Evolutionary conservation across 176 grass and related monocot genomes (phyloP).

Genomic region (Otatea glauca): DNA sequence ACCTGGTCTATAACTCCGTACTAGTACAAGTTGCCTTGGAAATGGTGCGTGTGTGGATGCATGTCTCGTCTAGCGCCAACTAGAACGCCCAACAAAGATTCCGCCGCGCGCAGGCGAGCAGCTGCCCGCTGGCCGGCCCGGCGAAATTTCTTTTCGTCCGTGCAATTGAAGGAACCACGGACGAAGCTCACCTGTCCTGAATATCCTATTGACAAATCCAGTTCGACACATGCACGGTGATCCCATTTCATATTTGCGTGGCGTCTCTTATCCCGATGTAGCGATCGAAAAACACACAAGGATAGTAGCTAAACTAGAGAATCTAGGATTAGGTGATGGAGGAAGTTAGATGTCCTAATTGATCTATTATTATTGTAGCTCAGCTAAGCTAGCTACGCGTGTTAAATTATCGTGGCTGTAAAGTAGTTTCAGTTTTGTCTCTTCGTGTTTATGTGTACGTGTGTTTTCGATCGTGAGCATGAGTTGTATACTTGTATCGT

Average conservation of each 20-base stretch:
- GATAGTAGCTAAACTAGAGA: neutral
- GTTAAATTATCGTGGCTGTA: slow-evolving; percentile 9
- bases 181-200: slow-evolving; percentile 17
- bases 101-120: slow-evolving; percentile 12
- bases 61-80: slow-evolving; percentile 24
- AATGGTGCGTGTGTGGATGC: slow-evolving; percentile 29
- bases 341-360: neutral
- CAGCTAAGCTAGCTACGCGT: slow-evolving; percentile 35
- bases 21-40: neutral
- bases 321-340: neutral
- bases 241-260: neutral
- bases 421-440: slow-evolving; percentile 16
- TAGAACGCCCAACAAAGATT: slow-evolving; percentile 40
- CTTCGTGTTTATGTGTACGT: neutral
- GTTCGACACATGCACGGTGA: slow-evolving; percentile 18
- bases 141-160: slow-evolving; percentile 2
- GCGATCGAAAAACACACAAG: neutral
- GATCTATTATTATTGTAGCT: neutral
- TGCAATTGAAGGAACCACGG: slow-evolving; percentile 12
- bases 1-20: neutral
- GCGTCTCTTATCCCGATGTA: neutral
- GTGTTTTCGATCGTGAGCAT: slow-evolving; percentile 13
- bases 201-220: neutral
- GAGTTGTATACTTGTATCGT: slow-evolving; percentile 1
- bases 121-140: neutral